Evolutionary conservation across 331 rosid species (phyloP).

Genomic region (Spiraea crenata): DNA sequence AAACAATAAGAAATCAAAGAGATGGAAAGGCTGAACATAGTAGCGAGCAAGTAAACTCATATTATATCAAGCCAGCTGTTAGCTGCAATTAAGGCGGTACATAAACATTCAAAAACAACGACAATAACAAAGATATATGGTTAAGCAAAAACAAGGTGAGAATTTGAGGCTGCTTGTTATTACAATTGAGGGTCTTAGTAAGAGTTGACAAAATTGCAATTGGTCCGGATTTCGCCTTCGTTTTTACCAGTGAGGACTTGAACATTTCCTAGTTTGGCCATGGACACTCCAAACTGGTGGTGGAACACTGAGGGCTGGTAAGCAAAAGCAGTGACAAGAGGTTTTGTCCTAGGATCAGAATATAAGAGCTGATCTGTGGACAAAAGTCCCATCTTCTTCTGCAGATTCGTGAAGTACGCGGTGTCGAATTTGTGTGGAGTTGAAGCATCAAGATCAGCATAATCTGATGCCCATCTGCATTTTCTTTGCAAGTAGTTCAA

Average conservation of each 20-base stretch:
- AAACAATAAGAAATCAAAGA: not conserved
- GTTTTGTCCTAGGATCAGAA: constrained; percentile 60
- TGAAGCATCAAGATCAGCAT: constrained; percentile 71
- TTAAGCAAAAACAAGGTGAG: constrained; percentile 2
- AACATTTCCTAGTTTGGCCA: constrained; percentile 71
- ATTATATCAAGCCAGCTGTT: constrained; percentile 2
- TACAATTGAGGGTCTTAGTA: constrained; percentile 11
- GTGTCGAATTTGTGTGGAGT: constrained; percentile 60
- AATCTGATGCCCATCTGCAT: constrained; percentile 83
- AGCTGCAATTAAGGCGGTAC: not conserved
- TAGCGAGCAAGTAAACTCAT: not conserved
- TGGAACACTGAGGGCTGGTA: constrained; percentile 33
- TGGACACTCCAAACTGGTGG: constrained; percentile 62
- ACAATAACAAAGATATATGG: constrained; percentile 4
- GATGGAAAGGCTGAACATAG: not conserved
- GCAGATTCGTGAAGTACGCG: constrained; percentile 47
- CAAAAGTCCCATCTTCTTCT: constrained; percentile 65
- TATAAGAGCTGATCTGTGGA: constrained; percentile 52
- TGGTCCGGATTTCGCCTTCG: constrained; percentile 69
- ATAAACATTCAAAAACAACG: not conserved
- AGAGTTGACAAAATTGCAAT: constrained; percentile 68
- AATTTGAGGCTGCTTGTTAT: not conserved
- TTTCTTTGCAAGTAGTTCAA: constrained; percentile 64
- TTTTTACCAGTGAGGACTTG: constrained; percentile 49
- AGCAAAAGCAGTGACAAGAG: constrained; percentile 50